Evolutionary conservation across 2,329 filamentous ascomycete genomes (phyloP), one percentile per base, ranked within the genome.

Genomic region (Gnomoniopsis smithogilvyi): DNA sequence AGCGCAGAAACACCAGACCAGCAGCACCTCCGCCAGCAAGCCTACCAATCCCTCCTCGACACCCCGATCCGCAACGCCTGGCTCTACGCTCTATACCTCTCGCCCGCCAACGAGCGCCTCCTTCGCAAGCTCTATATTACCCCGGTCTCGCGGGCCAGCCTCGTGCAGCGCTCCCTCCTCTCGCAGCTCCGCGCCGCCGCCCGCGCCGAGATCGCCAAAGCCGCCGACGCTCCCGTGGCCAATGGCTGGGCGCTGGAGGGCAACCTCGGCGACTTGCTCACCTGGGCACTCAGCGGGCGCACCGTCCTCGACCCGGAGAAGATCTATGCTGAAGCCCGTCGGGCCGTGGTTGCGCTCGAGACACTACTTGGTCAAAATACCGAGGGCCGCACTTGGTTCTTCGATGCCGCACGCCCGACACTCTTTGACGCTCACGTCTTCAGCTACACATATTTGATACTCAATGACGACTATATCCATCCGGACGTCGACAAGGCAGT

Each of bases 381-480:
- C 34, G 52, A 41, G 64, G 58, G 17, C 64, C 56, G 8, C 8
- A 8, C 26, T 14, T 84, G 80, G 79, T 85, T 85, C 69, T 83
- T 83, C 58, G 76, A 69, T 22, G 67, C 62, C 69, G 71, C 59
- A 53, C 72, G 33, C 70, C 91, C 94, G 0, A 85, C 87, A 0
- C 69, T 94, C 24, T 94, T 98, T 66, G 95, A 99, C 74, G 93
- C 94, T 7, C 86, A 85, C 56, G 84, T 98, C 2, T 98, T 97
- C 74, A 87, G 92, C 3, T 99, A 97, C 73, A 93, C 91, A 0
- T 86, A 96, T 72, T 77, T 96, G 53, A 78, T 98, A 54, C 74
- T 96, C 54, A 85, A 86, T 36, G 68, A 67, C 2, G 43, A 49
- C 49, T 48, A 52, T 38, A 47, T 46, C 24, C 26, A 34, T 14